Conservation (phyloP, 768 basidiomycete species). For the Crucibulum laeve region DNA sequence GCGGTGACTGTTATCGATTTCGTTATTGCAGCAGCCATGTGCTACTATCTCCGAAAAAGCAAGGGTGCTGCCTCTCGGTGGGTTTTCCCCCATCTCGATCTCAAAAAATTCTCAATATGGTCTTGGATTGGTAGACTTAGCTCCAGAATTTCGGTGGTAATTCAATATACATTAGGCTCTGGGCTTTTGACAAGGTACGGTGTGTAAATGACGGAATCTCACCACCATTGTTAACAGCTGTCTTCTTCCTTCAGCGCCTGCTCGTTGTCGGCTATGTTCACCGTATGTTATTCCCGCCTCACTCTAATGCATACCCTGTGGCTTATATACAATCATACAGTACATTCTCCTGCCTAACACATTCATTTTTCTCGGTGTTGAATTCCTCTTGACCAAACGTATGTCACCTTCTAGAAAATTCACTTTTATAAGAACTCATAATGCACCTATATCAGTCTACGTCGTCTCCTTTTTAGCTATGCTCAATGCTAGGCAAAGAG, state of each 20-base stretch:
- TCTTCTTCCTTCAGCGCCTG: constrained; percentile 27
- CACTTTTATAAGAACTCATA: not conserved
- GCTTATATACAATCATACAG: constrained; percentile 13
- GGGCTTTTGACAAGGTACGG: constrained; percentile 34
- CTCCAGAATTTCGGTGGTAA: constrained; percentile 27
- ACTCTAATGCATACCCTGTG: not conserved
- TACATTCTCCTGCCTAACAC: constrained; percentile 39
- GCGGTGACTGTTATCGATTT: constrained; percentile 41
- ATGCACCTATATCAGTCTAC: constrained; percentile 29
- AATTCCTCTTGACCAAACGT: constrained; percentile 42
- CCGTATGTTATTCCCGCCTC: constrained; percentile 20
- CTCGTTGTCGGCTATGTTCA: constrained; percentile 38
- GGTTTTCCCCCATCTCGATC: not conserved
- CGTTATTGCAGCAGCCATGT: constrained; percentile 32
- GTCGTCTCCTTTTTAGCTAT: constrained; percentile 42
- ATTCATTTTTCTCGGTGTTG: constrained; percentile 36
- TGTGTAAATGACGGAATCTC: not conserved
- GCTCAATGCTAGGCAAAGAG: constrained; percentile 40
- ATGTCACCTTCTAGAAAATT: constrained; percentile 9
- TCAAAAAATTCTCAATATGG: not conserved
- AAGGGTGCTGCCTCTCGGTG: constrained; percentile 19
- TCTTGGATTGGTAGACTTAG: constrained; percentile 17
- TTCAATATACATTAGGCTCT: constrained; percentile 32
- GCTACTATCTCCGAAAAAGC: constrained; percentile 29
- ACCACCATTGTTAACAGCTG: not conserved